Conservation (phyloP, 2,329 filamentous ascomycete species). For the Proliferodiscus dingleyae region DNA sequence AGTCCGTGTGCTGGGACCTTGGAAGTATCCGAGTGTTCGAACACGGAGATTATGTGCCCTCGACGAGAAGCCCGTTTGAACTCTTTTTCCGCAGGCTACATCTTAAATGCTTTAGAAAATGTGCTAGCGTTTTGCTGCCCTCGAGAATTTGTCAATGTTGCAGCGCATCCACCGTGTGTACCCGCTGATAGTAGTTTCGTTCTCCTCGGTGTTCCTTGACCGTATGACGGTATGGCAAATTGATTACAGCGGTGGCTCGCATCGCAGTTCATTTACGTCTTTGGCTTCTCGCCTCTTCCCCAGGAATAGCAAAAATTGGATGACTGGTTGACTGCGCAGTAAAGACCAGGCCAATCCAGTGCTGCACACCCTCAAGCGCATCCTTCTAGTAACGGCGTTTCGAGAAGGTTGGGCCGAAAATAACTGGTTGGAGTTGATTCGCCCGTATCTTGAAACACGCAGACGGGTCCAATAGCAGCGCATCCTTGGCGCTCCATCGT, state of each 20-base stretch:
- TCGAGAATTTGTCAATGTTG: not conserved
- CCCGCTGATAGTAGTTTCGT: too few species aligned
- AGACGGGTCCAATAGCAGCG: not conserved
- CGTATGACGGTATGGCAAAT: too few species aligned
- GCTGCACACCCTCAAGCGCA: not conserved
- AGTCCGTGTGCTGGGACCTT: too few species aligned
- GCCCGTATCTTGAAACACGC: constrained; percentile 8
- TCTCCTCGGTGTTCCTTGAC: too few species aligned
- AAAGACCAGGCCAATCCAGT: not conserved
- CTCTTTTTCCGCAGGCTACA: too few species aligned
- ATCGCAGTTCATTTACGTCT: not conserved
- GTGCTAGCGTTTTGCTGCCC: not conserved
- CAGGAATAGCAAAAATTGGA: not conserved
- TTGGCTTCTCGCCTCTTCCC: not conserved
- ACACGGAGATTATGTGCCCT: too few species aligned
- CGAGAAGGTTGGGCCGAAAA: not conserved
- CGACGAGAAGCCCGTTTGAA: too few species aligned
- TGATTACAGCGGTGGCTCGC: too few species aligned
- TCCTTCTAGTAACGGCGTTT: constrained; percentile 3
- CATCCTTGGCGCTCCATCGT: not conserved
- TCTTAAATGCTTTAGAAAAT: too few species aligned
- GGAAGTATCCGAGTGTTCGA: too few species aligned
- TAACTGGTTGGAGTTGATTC: constrained; percentile 2
- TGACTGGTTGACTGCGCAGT: not conserved
- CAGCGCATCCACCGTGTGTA: not conserved